Evolutionary conservation across 2,329 filamentous ascomycete species (phyloP), one percentile per base, ranked within the genome.

Genomic region (Colletotrichum sp.): DNA sequence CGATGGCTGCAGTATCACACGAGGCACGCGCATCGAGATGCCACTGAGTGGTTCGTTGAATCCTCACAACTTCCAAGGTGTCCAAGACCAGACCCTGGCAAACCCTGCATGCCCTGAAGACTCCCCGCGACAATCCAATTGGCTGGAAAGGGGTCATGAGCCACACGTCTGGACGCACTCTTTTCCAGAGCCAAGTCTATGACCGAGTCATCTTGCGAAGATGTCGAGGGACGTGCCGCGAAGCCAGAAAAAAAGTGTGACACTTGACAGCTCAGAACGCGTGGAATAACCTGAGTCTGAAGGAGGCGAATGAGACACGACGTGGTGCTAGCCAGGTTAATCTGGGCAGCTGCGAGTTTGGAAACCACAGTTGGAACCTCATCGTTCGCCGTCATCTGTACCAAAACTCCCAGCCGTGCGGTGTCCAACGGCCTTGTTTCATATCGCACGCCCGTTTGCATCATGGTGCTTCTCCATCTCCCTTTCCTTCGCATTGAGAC

Each of bases 361-460:
- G 49, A 68, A 57, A 62, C 26, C 26, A 62, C 28, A 21, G 4
- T 52, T 64, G 71, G 39, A 65, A 71, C 26, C 15, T 39, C n/a
- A 26, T 60, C 32, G 34, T 65, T 60, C 60, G 44, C 44, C 62
- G 59, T 62, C 57, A 63, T 59, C 70, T 49, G 59, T 52, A 52
- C 44, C 63, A 44, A 62, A 18, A 24, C 36, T 60, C 21, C 70
- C 57, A 65, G 26, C 59, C 34, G 70, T 73, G 64, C 71, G 59
- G 70, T 49, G 59, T 49, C 70, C 72, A 76, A 76, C 64, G 64
- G 70, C 21, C 74, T 65, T 73, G 74, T 76, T 76, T 76, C 74
- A 73, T 34, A 28, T 69, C 34, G 70, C 64, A 69, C 57, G 64
- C 70, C 39, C 44, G 49, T 60, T 60, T 60, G 44, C 70, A 75